Percentiles rank a stretch among this genome's conserved stretches.
Conservation (phyloP, 805 yeast species). For the Candida fluviatilis region DNA sequence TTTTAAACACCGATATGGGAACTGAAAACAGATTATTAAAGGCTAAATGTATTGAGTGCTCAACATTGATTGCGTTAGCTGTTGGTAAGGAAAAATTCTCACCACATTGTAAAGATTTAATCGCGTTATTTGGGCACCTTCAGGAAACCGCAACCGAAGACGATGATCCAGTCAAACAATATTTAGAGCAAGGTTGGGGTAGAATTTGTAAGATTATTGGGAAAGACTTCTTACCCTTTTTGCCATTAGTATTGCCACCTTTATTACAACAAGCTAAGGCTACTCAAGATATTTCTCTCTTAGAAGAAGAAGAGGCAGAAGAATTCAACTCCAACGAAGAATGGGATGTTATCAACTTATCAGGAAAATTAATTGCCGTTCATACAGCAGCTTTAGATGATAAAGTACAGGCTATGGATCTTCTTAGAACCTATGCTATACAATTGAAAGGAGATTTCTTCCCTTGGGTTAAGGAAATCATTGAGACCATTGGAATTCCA, state of each 20-base stretch:
- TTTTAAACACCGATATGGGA: conserved; percentile 73
- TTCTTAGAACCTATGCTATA: conserved; percentile 78
- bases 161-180: conserved; percentile 88
- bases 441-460: conserved; percentile 78
- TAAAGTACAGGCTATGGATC: conserved; percentile 87
- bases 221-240: conserved; percentile 75
- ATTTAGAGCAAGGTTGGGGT: conserved; percentile 94
- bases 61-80: conserved; percentile 89
- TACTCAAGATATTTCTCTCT: conserved; percentile 79
- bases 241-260: conserved; percentile 88
- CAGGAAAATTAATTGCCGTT: conserved; percentile 91
- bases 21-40: conserved; percentile 73
- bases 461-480: conserved; percentile 76
- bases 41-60: conserved; percentile 94
- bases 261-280: conserved; percentile 81
- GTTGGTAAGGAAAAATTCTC: conserved; percentile 89
- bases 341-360: conserved; percentile 89
- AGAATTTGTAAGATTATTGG: conserved; percentile 86
- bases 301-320: conserved; percentile 86
- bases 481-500: conserved; percentile 77
- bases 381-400: conserved; percentile 94
- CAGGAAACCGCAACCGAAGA: conserved; percentile 55
- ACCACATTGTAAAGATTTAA: conserved; percentile 69
- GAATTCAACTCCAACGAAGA: conserved; percentile 81
- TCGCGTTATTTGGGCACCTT: conserved; percentile 64